phyloP scores from a whole-genome alignment of 2,329 filamentous ascomycete genomes.

The Colletotrichum magnum region DNA sequence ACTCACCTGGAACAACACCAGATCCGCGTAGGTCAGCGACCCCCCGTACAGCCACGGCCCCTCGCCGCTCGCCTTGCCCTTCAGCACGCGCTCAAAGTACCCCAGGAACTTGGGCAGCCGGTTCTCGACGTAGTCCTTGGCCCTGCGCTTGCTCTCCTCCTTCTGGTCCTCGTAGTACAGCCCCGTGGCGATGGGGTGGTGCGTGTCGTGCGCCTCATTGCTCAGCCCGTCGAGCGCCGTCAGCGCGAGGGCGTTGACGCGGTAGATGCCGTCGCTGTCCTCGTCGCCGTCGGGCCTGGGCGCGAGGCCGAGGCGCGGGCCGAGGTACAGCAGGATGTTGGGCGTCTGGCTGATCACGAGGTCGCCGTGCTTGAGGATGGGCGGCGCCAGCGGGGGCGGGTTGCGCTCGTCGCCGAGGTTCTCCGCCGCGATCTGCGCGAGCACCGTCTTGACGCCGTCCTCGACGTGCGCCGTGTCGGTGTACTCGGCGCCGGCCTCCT shows the following conservation, averaged over 20 bases:
- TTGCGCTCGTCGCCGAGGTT: slow-evolving; percentile 68
- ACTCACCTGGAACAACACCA: slow-evolving; percentile 78
- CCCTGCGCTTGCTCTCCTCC: slow-evolving; percentile 71
- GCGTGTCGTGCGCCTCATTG: slow-evolving; percentile 81
- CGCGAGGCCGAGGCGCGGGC: slow-evolving; percentile 70
- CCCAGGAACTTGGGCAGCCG: slow-evolving; percentile 80
- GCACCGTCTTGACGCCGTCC: slow-evolving; percentile 66
- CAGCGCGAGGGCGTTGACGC: slow-evolving; percentile 74
- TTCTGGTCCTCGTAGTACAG: slow-evolving; percentile 84
- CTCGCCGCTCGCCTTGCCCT: slow-evolving; percentile 68
- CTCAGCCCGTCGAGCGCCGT: slow-evolving; percentile 80
- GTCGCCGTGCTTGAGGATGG: slow-evolving; percentile 73
- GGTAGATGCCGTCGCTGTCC: slow-evolving; percentile 62
- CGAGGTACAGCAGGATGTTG: slow-evolving; percentile 81
- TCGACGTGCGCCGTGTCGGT: slow-evolving; percentile 67
- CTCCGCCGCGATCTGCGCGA: slow-evolving; percentile 59
- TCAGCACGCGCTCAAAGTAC: slow-evolving; percentile 78
- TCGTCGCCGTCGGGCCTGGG: slow-evolving; percentile 58
- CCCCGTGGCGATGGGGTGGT: slow-evolving; percentile 75
- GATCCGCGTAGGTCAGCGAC: slow-evolving; percentile 78
- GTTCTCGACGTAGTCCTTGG: slow-evolving; percentile 69
- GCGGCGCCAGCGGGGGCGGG: slow-evolving; percentile 76
- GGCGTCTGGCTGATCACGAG: slow-evolving; percentile 78
- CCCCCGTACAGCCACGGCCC: slow-evolving; percentile 77
- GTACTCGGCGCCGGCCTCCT: slow-evolving; percentile 76